These are phyloP conservation scores for Calocera cornea DNA, from an alignment of 768 basidiomycete species.

Conservation along the genomic window DNA sequence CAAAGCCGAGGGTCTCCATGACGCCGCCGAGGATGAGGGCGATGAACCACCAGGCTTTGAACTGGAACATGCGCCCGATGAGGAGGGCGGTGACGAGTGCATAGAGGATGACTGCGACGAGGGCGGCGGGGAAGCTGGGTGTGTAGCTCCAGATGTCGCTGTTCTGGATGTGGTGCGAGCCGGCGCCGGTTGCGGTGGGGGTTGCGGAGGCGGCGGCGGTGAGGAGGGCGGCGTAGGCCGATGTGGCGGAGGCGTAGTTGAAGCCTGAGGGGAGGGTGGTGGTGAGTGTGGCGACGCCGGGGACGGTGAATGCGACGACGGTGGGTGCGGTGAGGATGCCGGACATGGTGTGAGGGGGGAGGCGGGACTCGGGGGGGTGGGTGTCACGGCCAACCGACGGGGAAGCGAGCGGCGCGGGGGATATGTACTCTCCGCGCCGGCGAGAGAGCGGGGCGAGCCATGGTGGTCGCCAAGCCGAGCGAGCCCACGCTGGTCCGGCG, in stretches of 20 bases:
- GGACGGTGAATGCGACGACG: not conserved
- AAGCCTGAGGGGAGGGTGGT: not conserved
- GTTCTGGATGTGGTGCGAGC: not conserved
- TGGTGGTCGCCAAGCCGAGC: too few relatives aligned
- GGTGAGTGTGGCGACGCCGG: not conserved
- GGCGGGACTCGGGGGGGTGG: too few relatives aligned
- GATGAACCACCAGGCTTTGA: not conserved
- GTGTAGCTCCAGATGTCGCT: not conserved
- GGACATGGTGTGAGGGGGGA: not conserved
- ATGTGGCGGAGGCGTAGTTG: not conserved
- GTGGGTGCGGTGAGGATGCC: conserved; percentile 2
- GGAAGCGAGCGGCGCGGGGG: too few relatives aligned
- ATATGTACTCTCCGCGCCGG: too few relatives aligned
- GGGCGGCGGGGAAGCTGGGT: not conserved
- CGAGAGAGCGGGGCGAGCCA: too few relatives aligned
- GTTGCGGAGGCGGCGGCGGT: not conserved
- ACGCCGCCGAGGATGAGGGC: not conserved
- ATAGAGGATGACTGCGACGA: not conserved
- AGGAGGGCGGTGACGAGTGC: not conserved
- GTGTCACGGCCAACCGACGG: too few relatives aligned
- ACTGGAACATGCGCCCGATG: not conserved
- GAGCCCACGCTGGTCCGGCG: too few relatives aligned
- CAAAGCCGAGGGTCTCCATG: not conserved
- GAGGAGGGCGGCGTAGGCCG: not conserved
- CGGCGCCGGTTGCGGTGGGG: too few relatives aligned